phyloP scores from a whole-genome alignment of 441 rosid species.

The Cnidoscolus chayamansa region DNA sequence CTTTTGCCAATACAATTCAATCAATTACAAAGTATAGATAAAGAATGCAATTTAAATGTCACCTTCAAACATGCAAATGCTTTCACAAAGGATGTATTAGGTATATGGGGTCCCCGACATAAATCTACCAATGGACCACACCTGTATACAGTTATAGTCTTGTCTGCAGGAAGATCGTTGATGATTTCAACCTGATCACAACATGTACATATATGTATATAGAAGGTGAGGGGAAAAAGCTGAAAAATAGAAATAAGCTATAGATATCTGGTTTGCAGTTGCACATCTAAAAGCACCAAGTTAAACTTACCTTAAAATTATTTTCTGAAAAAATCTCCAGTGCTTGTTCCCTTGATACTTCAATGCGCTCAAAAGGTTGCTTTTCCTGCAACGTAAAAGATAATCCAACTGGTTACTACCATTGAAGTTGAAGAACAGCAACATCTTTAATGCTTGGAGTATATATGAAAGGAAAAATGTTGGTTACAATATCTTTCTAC shows the following conservation, averaged over 20 bases:
- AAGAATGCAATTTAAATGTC: constrained; percentile 15
- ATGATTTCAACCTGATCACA: constrained; percentile 80
- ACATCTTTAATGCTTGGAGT: neutral
- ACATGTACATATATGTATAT: neutral
- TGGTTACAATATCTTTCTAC: neutral
- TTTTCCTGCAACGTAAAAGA: constrained; percentile 49
- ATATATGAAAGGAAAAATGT: neutral
- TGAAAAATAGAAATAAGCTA: neutral
- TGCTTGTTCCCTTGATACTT: constrained; percentile 86
- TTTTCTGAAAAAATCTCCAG: constrained; percentile 87
- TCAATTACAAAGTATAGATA: constrained; percentile 13
- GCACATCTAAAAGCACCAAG: neutral
- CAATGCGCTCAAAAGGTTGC: constrained; percentile 97
- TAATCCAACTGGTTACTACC: neutral
- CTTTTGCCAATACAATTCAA: constrained; percentile 11
- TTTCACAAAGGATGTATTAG: constrained; percentile 91
- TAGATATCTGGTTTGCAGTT: neutral
- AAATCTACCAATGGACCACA: constrained; percentile 95
- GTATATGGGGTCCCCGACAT: constrained; percentile 99
- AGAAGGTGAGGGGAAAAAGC: constrained; percentile 14
- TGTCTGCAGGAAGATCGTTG: constrained; percentile 75
- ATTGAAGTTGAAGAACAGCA: neutral
- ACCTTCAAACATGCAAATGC: constrained; percentile 96
- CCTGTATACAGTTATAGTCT: constrained; percentile 91
- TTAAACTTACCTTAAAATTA: constrained; percentile 68